phyloP scores from a whole-genome alignment of 768 basidiomycete genomes.

The Kwoniella mangroviensis region DNA sequence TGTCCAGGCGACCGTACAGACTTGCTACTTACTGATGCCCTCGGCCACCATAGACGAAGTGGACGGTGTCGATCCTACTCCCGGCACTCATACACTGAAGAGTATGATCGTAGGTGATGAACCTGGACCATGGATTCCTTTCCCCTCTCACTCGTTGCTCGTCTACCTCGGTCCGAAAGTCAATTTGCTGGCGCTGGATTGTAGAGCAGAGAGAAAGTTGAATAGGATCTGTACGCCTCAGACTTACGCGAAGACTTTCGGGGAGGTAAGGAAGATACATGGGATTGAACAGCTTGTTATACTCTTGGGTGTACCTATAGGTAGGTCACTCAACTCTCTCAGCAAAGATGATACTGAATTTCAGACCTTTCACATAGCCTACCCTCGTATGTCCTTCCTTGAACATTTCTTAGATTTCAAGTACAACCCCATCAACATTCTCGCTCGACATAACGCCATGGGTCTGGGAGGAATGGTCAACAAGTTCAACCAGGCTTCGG shows the following conservation, averaged over 20 bases:
- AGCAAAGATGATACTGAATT: neutral
- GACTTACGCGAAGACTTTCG: constrained; percentile 77
- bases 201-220: constrained; percentile 81
- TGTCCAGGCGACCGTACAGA: no score
- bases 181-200: constrained; percentile 64
- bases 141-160: constrained; percentile 81
- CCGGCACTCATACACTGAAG: constrained; percentile 69
- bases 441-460: constrained; percentile 71
- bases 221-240: constrained; percentile 75
- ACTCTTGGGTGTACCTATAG: constrained; percentile 67
- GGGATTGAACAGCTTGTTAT: constrained; percentile 81
- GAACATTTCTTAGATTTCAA: constrained; percentile 74
- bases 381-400: constrained; percentile 79
- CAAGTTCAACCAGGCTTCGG: constrained; percentile 64
- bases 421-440: constrained; percentile 78
- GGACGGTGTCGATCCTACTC: constrained; percentile 72
- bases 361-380: constrained; percentile 64
- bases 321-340: constrained; percentile 21
- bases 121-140: constrained; percentile 74
- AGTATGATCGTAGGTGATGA: constrained; percentile 73
- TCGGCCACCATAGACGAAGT: constrained; percentile 64
- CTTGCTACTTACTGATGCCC: no score
- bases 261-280: constrained; percentile 64
- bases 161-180: constrained; percentile 75
- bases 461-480: constrained; percentile 71